A percentile compares a stretch with the other conserved stretches of the same genome.
Conservation (phyloP, 306 rosid species). For the Inga laurina region DNA sequence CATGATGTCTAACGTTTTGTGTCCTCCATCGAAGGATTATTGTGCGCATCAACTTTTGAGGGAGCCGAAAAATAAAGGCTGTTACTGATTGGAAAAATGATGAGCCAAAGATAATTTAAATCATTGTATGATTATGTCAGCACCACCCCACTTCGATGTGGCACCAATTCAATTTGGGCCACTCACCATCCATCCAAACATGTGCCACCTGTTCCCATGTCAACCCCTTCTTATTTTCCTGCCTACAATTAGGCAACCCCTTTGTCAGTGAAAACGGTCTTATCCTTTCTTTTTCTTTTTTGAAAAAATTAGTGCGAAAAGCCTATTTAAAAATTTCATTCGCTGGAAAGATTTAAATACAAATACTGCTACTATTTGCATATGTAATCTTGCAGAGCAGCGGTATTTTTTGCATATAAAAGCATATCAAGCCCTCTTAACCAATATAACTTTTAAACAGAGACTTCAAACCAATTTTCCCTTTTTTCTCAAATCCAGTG, state of each 20-base stretch:
- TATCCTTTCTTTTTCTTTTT: no score
- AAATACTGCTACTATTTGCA: no score
- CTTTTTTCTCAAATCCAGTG: neutral
- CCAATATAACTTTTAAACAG: no score
- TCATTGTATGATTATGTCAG: constrained; percentile 9
- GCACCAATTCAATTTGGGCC: neutral
- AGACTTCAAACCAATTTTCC: no score
- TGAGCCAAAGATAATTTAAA: neutral
- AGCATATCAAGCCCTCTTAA: no score
- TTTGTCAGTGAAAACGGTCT: no score
- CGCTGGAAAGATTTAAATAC: no score
- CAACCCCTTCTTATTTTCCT: neutral
- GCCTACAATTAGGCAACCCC: neutral
- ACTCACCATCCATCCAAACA: neutral
- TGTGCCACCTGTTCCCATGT: neutral
- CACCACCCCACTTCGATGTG: neutral
- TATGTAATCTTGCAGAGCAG: no score
- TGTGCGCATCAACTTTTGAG: neutral
- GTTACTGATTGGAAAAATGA: neutral
- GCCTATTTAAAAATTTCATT: no score
- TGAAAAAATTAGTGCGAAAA: no score
- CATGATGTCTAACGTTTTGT: neutral
- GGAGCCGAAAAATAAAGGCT: neutral
- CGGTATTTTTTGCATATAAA: no score
- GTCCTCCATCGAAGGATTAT: neutral